These are phyloP conservation scores for Rhodotorula glutinis DNA, from an alignment of 1,284 basidiomycete genomes.

Conservation along the genomic window DNA sequence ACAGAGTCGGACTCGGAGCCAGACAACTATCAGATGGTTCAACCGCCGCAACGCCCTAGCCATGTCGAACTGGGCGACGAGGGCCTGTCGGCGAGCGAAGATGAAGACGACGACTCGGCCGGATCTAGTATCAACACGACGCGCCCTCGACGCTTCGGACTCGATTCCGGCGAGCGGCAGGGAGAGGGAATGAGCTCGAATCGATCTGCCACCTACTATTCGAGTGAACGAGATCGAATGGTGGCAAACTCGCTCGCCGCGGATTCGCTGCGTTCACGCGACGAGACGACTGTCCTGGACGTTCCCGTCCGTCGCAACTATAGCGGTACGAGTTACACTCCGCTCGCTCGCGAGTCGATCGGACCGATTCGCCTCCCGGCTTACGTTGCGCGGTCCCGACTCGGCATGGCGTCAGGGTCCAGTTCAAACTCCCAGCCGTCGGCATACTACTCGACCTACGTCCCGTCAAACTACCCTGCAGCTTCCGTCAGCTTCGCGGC, in stretches of 20 bases:
- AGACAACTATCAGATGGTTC: no score
- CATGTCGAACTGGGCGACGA: not conserved
- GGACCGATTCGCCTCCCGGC: constrained; percentile 8
- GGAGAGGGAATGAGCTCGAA: no score
- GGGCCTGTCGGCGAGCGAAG: not conserved
- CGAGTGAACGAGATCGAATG: no score
- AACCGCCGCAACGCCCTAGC: no score
- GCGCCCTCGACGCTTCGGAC: constrained; percentile 4
- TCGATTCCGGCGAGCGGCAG: no score
- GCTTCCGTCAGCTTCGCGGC: not conserved
- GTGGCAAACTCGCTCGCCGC: no score
- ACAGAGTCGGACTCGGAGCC: no score
- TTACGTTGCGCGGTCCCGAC: not conserved
- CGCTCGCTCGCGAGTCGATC: not conserved
- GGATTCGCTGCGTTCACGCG: not conserved
- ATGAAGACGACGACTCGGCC: constrained; percentile 1
- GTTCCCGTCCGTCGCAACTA: constrained; percentile 8
- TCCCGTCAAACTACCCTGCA: not conserved
- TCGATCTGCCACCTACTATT: no score
- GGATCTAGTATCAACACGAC: constrained; percentile 14
- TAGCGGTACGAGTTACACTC: not conserved
- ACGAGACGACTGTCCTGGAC: not conserved
- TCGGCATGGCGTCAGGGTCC: not conserved
- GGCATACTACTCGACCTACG: not conserved
- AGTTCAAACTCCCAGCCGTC: not conserved